Conservation (phyloP, 345 rosid genomes). For the Eucalyptus guilfoylei region DNA sequence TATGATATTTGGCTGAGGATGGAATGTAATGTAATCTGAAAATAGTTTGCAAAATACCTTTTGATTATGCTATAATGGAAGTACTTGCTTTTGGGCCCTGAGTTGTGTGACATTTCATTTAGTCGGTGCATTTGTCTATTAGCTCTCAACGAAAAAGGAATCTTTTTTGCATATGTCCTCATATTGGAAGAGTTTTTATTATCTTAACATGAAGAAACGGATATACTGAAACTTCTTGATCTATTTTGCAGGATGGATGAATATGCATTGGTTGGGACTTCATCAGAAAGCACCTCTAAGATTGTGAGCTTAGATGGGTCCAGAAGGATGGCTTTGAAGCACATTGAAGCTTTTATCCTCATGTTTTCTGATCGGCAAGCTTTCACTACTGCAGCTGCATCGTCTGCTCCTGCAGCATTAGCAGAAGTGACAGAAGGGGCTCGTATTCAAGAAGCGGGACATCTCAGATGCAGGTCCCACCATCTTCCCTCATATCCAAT, state of each 20-base stretch:
- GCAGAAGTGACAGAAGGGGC: constrained; percentile 84
- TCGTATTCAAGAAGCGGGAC: constrained; percentile 91
- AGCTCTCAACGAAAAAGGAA: background rate
- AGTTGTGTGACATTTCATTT: background rate
- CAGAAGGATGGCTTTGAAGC: constrained; percentile 64
- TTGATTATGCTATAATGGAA: background rate
- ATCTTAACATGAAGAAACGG: background rate
- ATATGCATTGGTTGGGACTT: constrained; percentile 43
- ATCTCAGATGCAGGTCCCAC: constrained; percentile 83
- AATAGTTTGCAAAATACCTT: background rate
- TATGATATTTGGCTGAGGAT: background rate
- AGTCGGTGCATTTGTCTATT: background rate
- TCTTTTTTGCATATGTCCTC: background rate
- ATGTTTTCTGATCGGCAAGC: constrained; percentile 61
- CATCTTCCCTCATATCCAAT: background rate
- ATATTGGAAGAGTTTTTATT: background rate
- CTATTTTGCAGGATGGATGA: constrained; percentile 63
- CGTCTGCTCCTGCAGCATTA: constrained; percentile 69
- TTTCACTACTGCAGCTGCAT: constrained; percentile 54
- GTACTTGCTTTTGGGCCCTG: background rate
- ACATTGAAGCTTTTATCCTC: constrained; percentile 54
- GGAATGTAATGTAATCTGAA: background rate
- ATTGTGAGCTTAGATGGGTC: constrained; percentile 69
- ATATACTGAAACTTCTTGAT: background rate
- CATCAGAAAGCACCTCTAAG: constrained; percentile 63